Conservation (phyloP, 2,329 filamentous ascomycete genomes). For the Fusarium pseudograminearum region DNA sequence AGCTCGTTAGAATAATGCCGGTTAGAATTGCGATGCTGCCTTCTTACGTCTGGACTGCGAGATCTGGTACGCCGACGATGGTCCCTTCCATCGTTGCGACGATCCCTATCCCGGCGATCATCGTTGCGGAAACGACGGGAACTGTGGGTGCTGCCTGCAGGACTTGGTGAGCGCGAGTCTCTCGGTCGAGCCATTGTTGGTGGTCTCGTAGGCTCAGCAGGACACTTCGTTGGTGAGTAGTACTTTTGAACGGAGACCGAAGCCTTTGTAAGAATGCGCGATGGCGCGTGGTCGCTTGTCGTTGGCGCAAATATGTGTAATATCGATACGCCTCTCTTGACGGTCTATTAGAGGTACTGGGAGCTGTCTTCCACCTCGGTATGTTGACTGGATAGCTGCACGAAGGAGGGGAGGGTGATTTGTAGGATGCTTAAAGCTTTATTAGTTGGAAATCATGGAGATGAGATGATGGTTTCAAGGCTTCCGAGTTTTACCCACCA, state of each 20-base stretch:
- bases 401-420: slow-evolving; percentile 24
- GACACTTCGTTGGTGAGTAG: slow-evolving; percentile 56
- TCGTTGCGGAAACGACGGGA: slow-evolving; percentile 75
- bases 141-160: slow-evolving; percentile 86
- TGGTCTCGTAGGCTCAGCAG: slow-evolving; percentile 58
- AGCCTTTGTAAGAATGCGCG: slow-evolving; percentile 38
- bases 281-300: slow-evolving; percentile 31
- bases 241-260: slow-evolving; percentile 51
- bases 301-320: slow-evolving; percentile 16
- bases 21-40: slow-evolving; percentile 32
- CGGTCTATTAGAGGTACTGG: background rate
- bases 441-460: slow-evolving; percentile 17
- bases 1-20: slow-evolving; percentile 56
- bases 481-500: slow-evolving; percentile 27
- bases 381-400: slow-evolving; percentile 9
- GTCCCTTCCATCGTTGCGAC: slow-evolving; percentile 63
- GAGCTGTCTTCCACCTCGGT: slow-evolving; percentile 3
- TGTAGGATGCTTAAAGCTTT: slow-evolving; percentile 25
- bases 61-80: slow-evolving; percentile 69
- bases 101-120: slow-evolving; percentile 67
- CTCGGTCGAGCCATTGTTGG: slow-evolving; percentile 71
- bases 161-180: slow-evolving; percentile 89
- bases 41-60: slow-evolving; percentile 72
- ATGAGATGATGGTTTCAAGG: slow-evolving; percentile 25
- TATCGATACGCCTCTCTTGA: slow-evolving; percentile 1